Evolutionary conservation across 768 basidiomycete species (phyloP).

Genomic region (Boletus pseudo-olivaceus): DNA sequence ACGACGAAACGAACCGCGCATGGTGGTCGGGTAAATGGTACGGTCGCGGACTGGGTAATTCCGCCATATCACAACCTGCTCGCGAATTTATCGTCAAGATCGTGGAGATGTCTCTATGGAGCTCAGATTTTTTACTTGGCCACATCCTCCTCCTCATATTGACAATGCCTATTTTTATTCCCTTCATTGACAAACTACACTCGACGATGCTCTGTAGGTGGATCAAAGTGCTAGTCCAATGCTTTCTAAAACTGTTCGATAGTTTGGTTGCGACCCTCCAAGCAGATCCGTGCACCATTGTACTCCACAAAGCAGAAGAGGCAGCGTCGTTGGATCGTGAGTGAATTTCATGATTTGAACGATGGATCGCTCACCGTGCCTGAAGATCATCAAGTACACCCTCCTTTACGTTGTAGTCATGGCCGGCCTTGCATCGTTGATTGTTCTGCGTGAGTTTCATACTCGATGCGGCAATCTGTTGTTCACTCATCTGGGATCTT

Average conservation of each 20-base stretch:
- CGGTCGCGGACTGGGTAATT: constrained; percentile 86
- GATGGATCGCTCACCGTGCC: constrained; percentile 2
- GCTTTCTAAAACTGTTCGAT: constrained; percentile 9
- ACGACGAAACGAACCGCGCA: constrained; percentile 96
- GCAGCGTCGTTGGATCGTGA: constrained; percentile 86
- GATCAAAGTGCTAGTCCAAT: neutral
- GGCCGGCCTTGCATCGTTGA: constrained; percentile 72
- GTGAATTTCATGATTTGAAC: constrained; percentile 20
- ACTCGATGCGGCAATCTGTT: neutral
- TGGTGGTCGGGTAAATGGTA: constrained; percentile 99
- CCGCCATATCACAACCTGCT: constrained; percentile 91
- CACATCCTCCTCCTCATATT: constrained; percentile 85
- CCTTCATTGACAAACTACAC: constrained; percentile 84
- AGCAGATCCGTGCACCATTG: constrained; percentile 89
- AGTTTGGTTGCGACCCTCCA: constrained; percentile 96
- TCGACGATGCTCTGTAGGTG: constrained; percentile 88
- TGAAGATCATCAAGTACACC: constrained; percentile 81
- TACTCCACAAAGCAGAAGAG: constrained; percentile 94
- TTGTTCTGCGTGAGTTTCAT: constrained; percentile 68
- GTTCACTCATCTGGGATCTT: constrained; percentile 13
- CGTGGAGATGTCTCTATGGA: constrained; percentile 96
- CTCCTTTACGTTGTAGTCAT: constrained; percentile 77
- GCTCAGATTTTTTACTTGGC: constrained; percentile 87
- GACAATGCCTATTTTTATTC: constrained; percentile 80
- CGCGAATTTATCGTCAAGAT: constrained; percentile 98